Base-by-base conservation (phyloP, 1,139 yeast species). In the Suhomyces terraborum region DNA sequence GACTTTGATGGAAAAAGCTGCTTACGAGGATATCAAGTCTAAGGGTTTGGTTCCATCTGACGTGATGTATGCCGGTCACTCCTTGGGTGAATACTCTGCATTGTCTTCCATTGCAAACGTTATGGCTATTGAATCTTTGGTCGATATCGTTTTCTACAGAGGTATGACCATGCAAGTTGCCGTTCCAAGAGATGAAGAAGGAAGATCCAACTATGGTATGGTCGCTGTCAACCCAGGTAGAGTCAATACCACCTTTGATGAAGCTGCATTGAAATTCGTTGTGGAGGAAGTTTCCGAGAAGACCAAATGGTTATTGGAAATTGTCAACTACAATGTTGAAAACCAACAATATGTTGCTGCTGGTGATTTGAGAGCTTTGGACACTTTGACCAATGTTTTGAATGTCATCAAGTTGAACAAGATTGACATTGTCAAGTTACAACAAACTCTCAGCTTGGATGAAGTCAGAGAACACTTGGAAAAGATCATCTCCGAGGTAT, bases 151-250 rank as follows among this genome's bases (percentile, higher is more conserved):
- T 35, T 93, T 93, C 79, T 94, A 93, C 79, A 84, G 99, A 77
- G 99, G 99, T 79, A 93, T 93, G 98, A 93, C 99, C 36, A 93
- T 93, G 98, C 98, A 93, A 77, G 98, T 93, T 52, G 98, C 98
- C 35, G 99, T 93, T 52, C 98, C 98, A 61, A 84, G 99, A 73
- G 99, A 93, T 69, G 79, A 83, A 45, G 64, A 71, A 39, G 99
- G 99, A 38, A 85, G 98, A 73, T 93, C 98, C 47, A 93, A 94
- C 75, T 93, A 93, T 61, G 98, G 98, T 76, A 93, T 93, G 99
- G 82, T 89, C 75, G 98, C 99, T 39, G 93, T 93, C 46, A 93
- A 94, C 73, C 99, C 99, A 59, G 79, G 95, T 45, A 84, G 98
- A 71, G 86, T 93, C 49, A 82, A 88, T 46, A 72, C 88, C 45